These are phyloP conservation scores for Podaxis sp. DNA, from an alignment of 768 basidiomycete genomes.

Conservation along the genomic window DNA sequence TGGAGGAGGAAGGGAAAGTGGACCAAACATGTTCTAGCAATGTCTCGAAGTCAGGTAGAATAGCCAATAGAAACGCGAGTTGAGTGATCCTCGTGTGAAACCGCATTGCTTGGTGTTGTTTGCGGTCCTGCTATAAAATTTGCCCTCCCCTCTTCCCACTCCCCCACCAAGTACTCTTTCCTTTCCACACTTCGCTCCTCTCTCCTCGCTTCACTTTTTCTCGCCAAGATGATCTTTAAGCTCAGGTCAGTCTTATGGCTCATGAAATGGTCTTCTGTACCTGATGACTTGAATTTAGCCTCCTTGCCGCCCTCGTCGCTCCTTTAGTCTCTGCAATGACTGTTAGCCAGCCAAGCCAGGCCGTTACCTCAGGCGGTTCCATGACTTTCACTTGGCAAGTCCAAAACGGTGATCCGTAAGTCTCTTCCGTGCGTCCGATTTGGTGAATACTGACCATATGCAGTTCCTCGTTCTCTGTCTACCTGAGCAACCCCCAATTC, in stretches of 20 bases:
- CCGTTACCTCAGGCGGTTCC: constrained; percentile 22
- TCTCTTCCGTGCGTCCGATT: not conserved
- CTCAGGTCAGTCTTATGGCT: constrained; percentile 33
- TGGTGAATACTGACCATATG: not conserved
- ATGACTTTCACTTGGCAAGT: constrained; percentile 47
- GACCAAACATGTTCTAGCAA: not conserved
- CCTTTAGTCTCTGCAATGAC: constrained; percentile 46
- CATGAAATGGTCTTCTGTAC: not conserved
- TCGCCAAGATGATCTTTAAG: constrained; percentile 44
- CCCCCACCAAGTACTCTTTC: constrained; percentile 10
- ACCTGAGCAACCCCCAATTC: constrained; percentile 46
- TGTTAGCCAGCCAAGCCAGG: constrained; percentile 30
- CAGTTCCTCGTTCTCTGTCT: constrained; percentile 34
- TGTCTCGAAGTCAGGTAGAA: not conserved
- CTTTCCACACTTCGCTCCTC: constrained; percentile 19
- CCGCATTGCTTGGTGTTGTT: constrained; percentile 11
- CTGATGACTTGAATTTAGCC: constrained; percentile 20
- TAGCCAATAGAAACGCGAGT: not conserved
- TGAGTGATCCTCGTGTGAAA: constrained; percentile 13
- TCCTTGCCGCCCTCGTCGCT: constrained; percentile 38
- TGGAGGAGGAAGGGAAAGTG: not conserved
- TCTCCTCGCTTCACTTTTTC: constrained; percentile 18
- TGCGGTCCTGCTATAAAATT: constrained; percentile 15
- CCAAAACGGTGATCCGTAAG: constrained; percentile 37
- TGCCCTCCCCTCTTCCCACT: not conserved